Evolutionary conservation across 1,284 basidiomycete genomes (phyloP).

Genomic region (Cryptococcus sp.): DNA sequence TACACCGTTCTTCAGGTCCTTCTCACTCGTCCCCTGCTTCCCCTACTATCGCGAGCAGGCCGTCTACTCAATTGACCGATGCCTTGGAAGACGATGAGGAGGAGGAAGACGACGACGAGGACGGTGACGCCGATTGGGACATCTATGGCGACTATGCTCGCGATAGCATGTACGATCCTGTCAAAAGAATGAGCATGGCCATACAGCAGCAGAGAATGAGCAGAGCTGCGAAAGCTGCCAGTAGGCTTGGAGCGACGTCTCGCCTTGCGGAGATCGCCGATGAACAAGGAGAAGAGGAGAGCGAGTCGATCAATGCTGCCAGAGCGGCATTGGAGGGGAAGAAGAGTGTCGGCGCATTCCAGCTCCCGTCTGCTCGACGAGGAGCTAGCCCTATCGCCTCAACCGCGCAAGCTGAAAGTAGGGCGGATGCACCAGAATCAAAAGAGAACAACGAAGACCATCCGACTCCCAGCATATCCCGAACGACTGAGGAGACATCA

Average conservation of each 20-base stretch:
- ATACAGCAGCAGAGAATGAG: conserved; percentile 16
- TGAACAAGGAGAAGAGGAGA: not conserved
- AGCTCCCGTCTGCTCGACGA: not conserved
- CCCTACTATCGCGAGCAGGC: not conserved
- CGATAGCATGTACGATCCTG: conserved; percentile 41
- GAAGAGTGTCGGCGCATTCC: not conserved
- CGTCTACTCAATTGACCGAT: conserved; percentile 1
- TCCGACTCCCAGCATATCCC: conserved; percentile 13
- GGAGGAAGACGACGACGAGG: conserved; percentile 3
- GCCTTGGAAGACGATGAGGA: not conserved
- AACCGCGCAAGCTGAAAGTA: not conserved
- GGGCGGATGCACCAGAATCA: not conserved
- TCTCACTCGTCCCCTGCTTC: not conserved
- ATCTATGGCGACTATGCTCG: conserved; percentile 45
- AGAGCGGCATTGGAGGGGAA: conserved; percentile 13
- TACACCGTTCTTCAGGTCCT: not conserved
- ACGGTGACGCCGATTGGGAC: conserved; percentile 36
- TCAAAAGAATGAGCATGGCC: conserved; percentile 19
- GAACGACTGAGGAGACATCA: not conserved
- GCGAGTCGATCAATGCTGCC: conserved; percentile 10
- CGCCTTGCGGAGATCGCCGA: not conserved
- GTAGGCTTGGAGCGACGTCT: conserved; percentile 3
- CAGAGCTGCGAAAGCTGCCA: conserved; percentile 13
- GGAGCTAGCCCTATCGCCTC: not conserved
- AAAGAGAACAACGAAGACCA: conserved; percentile 4